Evolutionary conservation across 306 rosid genomes (phyloP), one percentile per base, ranked within the genome.

Genomic region (Cajanus cajan): DNA sequence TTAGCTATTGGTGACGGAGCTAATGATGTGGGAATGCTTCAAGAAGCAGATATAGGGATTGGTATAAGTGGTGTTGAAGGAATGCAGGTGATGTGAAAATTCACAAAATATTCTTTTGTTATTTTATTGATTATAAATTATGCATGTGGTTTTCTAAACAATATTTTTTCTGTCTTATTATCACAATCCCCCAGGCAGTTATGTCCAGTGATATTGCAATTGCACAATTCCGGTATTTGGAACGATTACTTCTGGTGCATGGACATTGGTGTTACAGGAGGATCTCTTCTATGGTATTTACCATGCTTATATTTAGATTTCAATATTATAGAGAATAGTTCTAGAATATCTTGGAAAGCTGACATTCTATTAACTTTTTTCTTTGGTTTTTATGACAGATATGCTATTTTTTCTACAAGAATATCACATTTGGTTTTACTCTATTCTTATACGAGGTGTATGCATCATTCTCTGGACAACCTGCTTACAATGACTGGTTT

Each of bases 21-120:
- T 24, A 58, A 58, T 4, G 65, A 58, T 25, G 65, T 58, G 18
- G 65, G 65, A 12, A 58, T 58, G 65, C 37, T 58, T 58, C 65
- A 58, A 58, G 65, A 58, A 58, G 65, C 65, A 25, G 65, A 58
- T 25, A 58, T 58, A 24, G 65, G 65, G 9, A 18, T 58, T 25
- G 65, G 65, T 24, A 58, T 58, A 25, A 58, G 65, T 58, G 65
- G 65, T 6, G 39, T 58, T 58, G 65, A 58, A 58, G 65, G 65
- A 24, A 58, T 58, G 65, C 65, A 58, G 65, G 65, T 58, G 33
- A 22, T 24, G 36, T 0, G 8, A 57, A 57, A 28, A 12, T 57
- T 57, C 64, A 10, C 64, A 57, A 24, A 57, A 11, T 21, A 22
- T 10, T 57, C 1, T 9, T 55, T 55, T 0, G 14, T 57, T 24